phyloP scores from a whole-genome alignment of 345 rosid species.

The Schrenkiella parvula region DNA sequence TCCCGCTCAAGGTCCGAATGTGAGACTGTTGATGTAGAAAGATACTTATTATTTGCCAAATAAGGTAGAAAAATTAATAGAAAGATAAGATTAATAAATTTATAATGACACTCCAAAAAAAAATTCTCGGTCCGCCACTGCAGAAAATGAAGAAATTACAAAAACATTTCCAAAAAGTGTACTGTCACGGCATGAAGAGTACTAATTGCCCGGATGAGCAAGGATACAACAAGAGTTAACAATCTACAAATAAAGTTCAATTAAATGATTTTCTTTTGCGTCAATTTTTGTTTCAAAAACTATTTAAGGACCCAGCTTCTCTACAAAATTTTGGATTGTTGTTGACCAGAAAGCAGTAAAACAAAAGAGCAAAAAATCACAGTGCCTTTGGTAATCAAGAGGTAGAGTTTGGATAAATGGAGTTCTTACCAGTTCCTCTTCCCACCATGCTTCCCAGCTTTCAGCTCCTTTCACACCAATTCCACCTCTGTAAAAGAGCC shows the following conservation, averaged over 20 bases:
- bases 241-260: background rate
- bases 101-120: no score
- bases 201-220: background rate
- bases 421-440: conserved; percentile 81
- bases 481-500: conserved; percentile 99
- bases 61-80: background rate
- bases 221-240: background rate
- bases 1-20: conserved; percentile 76
- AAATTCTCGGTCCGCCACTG: no score
- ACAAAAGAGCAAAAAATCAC: background rate
- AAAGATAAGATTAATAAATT: no score
- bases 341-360: background rate
- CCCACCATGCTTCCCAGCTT: conserved; percentile 99
- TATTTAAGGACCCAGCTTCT: background rate
- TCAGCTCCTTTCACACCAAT: conserved; percentile 97
- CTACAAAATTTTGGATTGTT: background rate
- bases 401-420: background rate
- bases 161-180: background rate
- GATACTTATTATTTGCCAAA: background rate
- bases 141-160: background rate
- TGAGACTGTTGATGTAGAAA: conserved; percentile 55
- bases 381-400: background rate
- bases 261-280: background rate
- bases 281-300: background rate
- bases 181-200: background rate